Evolutionary conservation across 1,284 basidiomycete genomes (phyloP), one percentile per base, ranked within the genome.

Genomic region (Cryptococcus sp.): DNA sequence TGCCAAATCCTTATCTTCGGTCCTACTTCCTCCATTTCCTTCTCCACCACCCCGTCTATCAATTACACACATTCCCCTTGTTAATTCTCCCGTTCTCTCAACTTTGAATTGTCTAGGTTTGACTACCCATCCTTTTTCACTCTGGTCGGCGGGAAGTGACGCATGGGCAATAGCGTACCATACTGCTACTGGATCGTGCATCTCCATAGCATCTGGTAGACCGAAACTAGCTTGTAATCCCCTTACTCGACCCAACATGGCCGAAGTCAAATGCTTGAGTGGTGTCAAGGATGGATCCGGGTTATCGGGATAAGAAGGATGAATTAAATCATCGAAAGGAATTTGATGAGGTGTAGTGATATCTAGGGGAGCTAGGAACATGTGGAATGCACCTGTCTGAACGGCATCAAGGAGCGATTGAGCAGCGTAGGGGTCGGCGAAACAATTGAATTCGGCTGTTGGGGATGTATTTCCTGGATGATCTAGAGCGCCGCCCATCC

Each of bases 401-500:
- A 59, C 62, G 5, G 60, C 69, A 7, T 60, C 54, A 32, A 75
- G 37, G 5, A 73, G 55, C 36, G 85, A 80, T 48, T 82, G 81
- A 9, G 87, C 88, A 1, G 92, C 90, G 64, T 81, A 90, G 2
- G 93, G 91, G 66, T 97, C 93, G 2, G 92, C 91, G 60, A 87
- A 96, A 67, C 88, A 91, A 76, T 97, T 97, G 81, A 80, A 97
- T 83, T 94, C 91, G 52, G 90, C 86, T 0, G 83, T 80, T 3
- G 90, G 83, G 14, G 80, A 84, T 0, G 86, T 89, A 67, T 98
- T 98, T 2, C 93, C 93, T 0, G 92, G 91, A 18, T 89, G 88
- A 60, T 97, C 91, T 25, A 98, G 75, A 1, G 89, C 85, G n/a
- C 92, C 93, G n/a, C 93, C 94, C 92, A 98, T 98, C 69, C 85